Conservation (phyloP, 192 early-diverging fungal genomes). For the Phycomyces nitens region DNA sequence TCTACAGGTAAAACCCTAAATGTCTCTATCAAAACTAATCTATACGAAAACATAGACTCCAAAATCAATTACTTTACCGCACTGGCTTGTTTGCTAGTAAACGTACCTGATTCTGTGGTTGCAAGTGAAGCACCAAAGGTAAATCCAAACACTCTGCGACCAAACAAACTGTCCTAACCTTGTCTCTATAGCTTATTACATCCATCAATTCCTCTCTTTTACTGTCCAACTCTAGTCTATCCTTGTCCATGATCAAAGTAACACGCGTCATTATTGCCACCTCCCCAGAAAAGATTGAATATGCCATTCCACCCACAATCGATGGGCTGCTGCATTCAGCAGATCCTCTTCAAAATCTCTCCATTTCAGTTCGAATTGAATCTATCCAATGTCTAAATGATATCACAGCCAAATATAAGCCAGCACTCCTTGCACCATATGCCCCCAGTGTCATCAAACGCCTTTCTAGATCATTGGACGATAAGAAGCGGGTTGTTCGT, state of each 20-base stretch:
- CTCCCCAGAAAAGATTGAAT: slow-evolving; percentile 40
- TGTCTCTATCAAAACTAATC: too few species aligned
- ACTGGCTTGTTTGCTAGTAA: slow-evolving; percentile 71
- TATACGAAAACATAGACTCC: too few species aligned
- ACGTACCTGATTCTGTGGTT: slow-evolving; percentile 77
- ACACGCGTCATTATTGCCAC: slow-evolving; percentile 64
- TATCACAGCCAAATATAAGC: slow-evolving; percentile 55
- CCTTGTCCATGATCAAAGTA: slow-evolving; percentile 66
- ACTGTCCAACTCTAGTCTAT: slow-evolving; percentile 58
- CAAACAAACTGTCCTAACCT: too few species aligned
- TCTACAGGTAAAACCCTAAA: slow-evolving; percentile 10
- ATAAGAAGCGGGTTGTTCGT: slow-evolving; percentile 84
- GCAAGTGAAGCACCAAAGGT: slow-evolving; percentile 66
- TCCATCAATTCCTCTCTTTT: slow-evolving; percentile 72
- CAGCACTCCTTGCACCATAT: slow-evolving; percentile 54
- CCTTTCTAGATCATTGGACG: slow-evolving; percentile 73
- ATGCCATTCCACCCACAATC: slow-evolving; percentile 16
- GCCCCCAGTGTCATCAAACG: slow-evolving; percentile 59
- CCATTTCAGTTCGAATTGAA: slow-evolving; percentile 48
- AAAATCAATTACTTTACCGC: slow-evolving; percentile 73
- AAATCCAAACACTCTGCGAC: too few species aligned
- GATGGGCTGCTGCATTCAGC: slow-evolving; percentile 14
- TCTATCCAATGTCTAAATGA: slow-evolving; percentile 65
- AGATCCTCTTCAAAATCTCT: slow-evolving; percentile 19
- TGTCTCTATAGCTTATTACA: slow-evolving; percentile 59